Base-by-base conservation (phyloP, 768 basidiomycete species). In the Kwoniella newhampshirensis region DNA sequence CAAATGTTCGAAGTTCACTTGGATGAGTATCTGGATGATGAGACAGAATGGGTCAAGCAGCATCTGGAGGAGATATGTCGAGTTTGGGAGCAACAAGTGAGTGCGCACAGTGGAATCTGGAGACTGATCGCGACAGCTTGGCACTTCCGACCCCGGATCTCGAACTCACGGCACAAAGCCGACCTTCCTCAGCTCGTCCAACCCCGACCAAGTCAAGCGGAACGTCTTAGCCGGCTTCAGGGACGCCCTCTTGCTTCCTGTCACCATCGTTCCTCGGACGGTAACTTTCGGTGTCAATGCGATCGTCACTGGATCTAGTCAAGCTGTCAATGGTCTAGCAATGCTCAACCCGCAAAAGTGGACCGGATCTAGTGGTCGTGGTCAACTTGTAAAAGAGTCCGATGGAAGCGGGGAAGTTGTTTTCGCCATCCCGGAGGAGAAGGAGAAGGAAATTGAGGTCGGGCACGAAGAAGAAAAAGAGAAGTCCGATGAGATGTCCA, bases 21-120 rank as follows among this genome's bases (percentile, higher is more conserved):
- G 90, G 93, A 96, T 71, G 93, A 97, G 69, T 98, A 98, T 68
- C 85, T 98, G 2, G 88, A 91, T 58, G 91, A 97, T 70, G 94
- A 99, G 74, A 82, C 87, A 4, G 93, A 96, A 55, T 82, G 82
- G 57, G 81, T 90, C 47, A 91, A 91, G 67, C 81, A 81, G 4
- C 79, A 81, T 0, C 84, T 96, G 53, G 88, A 89, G 28, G 78
- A 75, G 2, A 87, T 88, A 13, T 92, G 88, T 72, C 83, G 83
- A 56, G 80, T 79, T 1, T 97, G 92, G 96, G 87, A 93, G 56
- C 79, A 78, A 7, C 52, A 75, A 67, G 54, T 62, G 60, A 48
- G 66, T 57, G 28, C 21, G 37, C 47, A 47, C 43, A 46, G 57
- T 4, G 57, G 70, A 4, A 32, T 32, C 46, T 64, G n/a, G 27